Evolutionary conservation across 2,329 filamentous ascomycete species (phyloP).

Genomic region (Ceratocystis destructans): DNA sequence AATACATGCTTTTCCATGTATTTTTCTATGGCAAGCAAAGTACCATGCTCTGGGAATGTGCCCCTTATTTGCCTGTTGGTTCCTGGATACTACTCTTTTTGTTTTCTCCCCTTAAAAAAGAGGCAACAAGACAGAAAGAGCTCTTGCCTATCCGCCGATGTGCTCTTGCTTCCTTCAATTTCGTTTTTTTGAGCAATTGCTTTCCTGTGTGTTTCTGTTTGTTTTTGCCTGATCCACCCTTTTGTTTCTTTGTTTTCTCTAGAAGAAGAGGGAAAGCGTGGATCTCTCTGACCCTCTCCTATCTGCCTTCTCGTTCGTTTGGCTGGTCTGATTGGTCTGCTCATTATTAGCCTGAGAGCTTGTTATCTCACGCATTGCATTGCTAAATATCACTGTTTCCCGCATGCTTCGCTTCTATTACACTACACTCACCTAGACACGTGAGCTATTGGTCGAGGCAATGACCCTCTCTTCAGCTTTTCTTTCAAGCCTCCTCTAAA

Average conservation of each 20-base stretch:
- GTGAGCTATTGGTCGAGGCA: background rate
- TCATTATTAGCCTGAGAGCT: background rate
- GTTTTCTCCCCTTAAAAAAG: background rate
- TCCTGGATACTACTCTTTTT: background rate
- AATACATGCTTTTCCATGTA: background rate
- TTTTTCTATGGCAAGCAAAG: background rate
- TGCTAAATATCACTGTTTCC: background rate
- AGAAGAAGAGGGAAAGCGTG: background rate
- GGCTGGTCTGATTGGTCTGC: background rate
- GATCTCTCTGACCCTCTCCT: background rate
- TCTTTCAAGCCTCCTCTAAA: no score
- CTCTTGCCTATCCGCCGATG: background rate
- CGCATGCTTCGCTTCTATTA: background rate
- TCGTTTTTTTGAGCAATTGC: conserved; percentile 7
- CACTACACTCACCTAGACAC: background rate
- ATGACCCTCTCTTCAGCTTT: background rate
- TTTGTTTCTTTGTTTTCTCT: conserved; percentile 1
- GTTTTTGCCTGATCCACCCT: conserved; percentile 2
- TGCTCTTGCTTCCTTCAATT: conserved; percentile 16
- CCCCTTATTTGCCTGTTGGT: background rate
- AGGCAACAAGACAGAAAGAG: background rate
- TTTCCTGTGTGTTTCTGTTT: background rate
- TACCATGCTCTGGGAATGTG: background rate
- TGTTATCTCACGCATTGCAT: background rate
- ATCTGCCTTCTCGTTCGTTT: background rate